phyloP scores from a whole-genome alignment of 768 basidiomycete species.

The Galerina sulciceps region DNA sequence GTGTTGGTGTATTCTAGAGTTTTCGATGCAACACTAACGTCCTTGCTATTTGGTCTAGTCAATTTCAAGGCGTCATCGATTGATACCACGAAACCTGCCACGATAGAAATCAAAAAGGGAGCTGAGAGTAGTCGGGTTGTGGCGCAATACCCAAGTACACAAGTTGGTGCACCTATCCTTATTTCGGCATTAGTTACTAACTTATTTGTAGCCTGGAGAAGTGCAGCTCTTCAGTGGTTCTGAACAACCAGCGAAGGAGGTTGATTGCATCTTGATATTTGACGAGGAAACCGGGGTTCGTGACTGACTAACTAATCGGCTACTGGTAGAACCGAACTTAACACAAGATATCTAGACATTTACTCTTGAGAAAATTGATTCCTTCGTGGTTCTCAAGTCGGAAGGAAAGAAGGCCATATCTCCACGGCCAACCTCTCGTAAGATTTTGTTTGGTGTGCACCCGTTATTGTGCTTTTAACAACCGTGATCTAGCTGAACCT shows the following conservation, averaged over 20 bases:
- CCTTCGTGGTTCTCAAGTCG: constrained; percentile 57
- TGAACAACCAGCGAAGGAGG: constrained; percentile 65
- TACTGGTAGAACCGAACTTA: constrained; percentile 12
- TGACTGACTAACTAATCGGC: constrained; percentile 6
- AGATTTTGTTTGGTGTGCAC: constrained; percentile 15
- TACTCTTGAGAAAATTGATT: constrained; percentile 78
- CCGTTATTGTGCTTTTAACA: too few relatives aligned
- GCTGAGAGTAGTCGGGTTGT: constrained; percentile 55
- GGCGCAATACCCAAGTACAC: constrained; percentile 68
- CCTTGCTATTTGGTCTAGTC: constrained; percentile 42
- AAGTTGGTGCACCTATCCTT: constrained; percentile 45
- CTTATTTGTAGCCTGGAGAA: constrained; percentile 13
- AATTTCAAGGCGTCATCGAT: constrained; percentile 78
- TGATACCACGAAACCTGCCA: constrained; percentile 66
- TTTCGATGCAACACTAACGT: neutral
- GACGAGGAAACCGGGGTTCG: constrained; percentile 75
- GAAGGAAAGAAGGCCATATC: constrained; percentile 45
- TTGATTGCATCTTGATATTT: constrained; percentile 80
- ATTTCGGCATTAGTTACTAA: neutral
- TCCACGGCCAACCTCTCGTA: constrained; percentile 36
- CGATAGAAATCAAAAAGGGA: constrained; percentile 61
- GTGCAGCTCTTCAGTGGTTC: constrained; percentile 57
- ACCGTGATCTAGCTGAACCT: constrained; percentile 4
- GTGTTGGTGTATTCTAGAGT: constrained; percentile 26
- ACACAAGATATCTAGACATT: constrained; percentile 47